Evolutionary conservation across 2,329 filamentous ascomycete genomes (phyloP).

Genomic region (Scedosporium dehoogii): DNA sequence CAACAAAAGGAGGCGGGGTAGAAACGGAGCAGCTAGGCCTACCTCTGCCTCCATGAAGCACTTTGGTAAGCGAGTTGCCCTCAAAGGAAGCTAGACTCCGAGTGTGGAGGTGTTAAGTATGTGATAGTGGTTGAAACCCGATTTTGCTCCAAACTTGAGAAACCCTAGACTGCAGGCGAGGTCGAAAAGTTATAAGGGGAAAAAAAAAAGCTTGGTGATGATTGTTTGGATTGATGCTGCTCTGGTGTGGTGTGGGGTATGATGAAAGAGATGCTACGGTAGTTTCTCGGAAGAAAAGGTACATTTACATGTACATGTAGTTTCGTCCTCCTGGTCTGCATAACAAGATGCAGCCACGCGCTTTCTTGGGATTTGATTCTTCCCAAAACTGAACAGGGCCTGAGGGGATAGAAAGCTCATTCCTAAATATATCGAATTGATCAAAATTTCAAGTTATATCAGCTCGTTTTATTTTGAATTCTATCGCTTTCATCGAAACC

Average conservation of each 20-base stretch:
- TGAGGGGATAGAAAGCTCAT: too few species aligned
- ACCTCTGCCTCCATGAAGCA: constrained; percentile 9
- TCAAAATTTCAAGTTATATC: too few species aligned
- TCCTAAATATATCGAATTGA: too few species aligned
- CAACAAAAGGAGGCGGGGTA: constrained; percentile 1
- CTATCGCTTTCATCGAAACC: too few species aligned
- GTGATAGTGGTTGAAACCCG: not conserved
- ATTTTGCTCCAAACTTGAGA: not conserved
- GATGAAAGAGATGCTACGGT: not conserved
- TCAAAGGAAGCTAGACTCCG: not conserved
- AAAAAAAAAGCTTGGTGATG: constrained; percentile 7
- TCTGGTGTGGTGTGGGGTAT: constrained; percentile 5
- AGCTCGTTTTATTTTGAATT: too few species aligned
- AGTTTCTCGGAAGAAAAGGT: not conserved
- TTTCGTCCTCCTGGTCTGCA: too few species aligned
- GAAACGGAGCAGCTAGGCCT: not conserved
- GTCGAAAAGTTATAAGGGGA: not conserved
- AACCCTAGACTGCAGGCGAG: not conserved
- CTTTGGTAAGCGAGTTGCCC: not conserved
- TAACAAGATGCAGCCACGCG: too few species aligned
- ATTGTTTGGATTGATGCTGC: constrained; percentile 2
- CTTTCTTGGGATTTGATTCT: too few species aligned
- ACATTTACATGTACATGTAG: not conserved
- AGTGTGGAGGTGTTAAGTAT: not conserved
- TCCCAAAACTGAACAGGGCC: too few species aligned